Percentiles rank a stretch among this genome's conserved stretches.
Conservation (phyloP, 1,284 basidiomycete genomes). For the Marasmius fiardii region DNA sequence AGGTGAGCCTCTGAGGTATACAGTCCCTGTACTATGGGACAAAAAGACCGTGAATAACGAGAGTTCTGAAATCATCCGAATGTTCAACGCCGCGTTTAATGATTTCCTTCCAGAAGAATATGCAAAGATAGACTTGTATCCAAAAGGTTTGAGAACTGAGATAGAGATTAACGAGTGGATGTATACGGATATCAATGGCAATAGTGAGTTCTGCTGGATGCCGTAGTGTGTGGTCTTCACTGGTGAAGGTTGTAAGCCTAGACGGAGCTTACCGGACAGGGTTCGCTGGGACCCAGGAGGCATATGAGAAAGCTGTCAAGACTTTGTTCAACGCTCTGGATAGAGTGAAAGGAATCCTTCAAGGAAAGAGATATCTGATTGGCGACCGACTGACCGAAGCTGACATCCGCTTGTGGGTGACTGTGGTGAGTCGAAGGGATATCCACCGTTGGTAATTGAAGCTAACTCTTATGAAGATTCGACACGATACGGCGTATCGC, state of each 20-base stretch:
- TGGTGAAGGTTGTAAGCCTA: slow-evolving; percentile 22
- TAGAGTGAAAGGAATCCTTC: slow-evolving; percentile 73
- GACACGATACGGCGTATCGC: slow-evolving; percentile 83
- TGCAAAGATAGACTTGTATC: slow-evolving; percentile 76
- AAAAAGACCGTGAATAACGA: slow-evolving; percentile 94
- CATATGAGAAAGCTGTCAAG: slow-evolving; percentile 77
- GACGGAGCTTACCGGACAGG: slow-evolving; percentile 89
- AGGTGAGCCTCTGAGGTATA: slow-evolving; percentile 63
- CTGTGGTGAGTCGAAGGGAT: slow-evolving; percentile 58
- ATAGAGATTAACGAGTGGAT: slow-evolving; percentile 79
- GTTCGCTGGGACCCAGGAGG: slow-evolving; percentile 80
- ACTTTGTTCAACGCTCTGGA: slow-evolving; percentile 79
- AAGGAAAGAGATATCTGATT: slow-evolving; percentile 80
- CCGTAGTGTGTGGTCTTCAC: neutral
- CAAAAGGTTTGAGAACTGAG: slow-evolving; percentile 63
- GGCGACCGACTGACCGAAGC: slow-evolving; percentile 87
- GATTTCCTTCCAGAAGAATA: slow-evolving; percentile 62
- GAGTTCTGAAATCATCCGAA: slow-evolving; percentile 89
- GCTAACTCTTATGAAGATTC: slow-evolving; percentile 30
- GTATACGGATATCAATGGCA: slow-evolving; percentile 43
- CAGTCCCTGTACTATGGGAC: slow-evolving; percentile 93
- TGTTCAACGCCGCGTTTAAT: slow-evolving; percentile 82
- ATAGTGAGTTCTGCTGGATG: too few relatives aligned
- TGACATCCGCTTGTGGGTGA: slow-evolving; percentile 89
- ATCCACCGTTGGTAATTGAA: too few relatives aligned